Conservation (phyloP, 1,139 yeast genomes). For the Entelexis paramagnoliae region DNA sequence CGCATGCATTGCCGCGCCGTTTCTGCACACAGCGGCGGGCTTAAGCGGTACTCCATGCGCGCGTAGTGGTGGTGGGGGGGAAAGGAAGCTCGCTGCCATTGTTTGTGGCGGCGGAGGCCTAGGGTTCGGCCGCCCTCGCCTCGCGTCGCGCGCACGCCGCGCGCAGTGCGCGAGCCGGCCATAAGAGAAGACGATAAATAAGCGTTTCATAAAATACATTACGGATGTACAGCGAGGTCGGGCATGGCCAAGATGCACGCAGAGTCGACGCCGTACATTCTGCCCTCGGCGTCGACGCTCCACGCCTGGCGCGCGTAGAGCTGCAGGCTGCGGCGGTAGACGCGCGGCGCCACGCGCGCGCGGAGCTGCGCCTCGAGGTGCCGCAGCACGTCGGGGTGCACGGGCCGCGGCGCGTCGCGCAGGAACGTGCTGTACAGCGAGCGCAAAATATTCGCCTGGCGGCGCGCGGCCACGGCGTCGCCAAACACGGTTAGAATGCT, state of each 20-base stretch:
- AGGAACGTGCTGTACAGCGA: constrained; percentile 5
- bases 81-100: too few species aligned
- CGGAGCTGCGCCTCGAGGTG: neutral
- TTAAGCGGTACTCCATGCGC: neutral
- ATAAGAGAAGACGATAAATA: too few species aligned
- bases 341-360: neutral
- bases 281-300: constrained; percentile 4
- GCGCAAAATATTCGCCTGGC: constrained; percentile 13
- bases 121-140: too few species aligned
- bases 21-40: neutral
- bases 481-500: constrained; percentile 10
- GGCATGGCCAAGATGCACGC: neutral
- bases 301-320: neutral
- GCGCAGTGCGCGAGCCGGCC: too few species aligned
- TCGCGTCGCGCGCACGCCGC: too few species aligned
- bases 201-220: too few species aligned
- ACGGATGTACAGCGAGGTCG: too few species aligned
- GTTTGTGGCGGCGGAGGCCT: too few species aligned
- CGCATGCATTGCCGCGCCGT: neutral
- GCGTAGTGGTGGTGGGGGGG: neutral
- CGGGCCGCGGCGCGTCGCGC: constrained; percentile 14
- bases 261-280: neutral
- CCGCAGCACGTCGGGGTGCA: constrained; percentile 12
- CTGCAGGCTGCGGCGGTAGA: constrained; percentile 4
- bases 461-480: constrained; percentile 1